Evolutionary conservation across 164 flowering plant species (phyloP), one percentile per base, ranked within the genome.

Genomic region (Magnolia officinalis): DNA sequence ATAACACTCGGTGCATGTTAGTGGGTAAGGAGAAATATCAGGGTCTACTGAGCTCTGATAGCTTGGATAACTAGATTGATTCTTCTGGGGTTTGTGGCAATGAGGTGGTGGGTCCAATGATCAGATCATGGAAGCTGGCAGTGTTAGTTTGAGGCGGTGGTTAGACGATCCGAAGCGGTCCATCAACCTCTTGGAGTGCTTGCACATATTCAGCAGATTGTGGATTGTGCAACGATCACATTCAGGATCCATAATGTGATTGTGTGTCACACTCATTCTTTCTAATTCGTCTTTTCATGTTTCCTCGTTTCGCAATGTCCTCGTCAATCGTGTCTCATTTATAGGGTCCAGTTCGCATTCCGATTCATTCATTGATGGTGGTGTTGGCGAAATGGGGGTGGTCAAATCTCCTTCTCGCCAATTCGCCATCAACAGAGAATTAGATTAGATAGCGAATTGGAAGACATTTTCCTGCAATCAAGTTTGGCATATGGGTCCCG

Each of bases 271-370:
- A n/a, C n/a, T n/a, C n/a, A n/a, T n/a, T n/a, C n/a, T n/a, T n/a
- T n/a, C n/a, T n/a, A n/a, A n/a, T n/a, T n/a, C n/a, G n/a, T n/a
- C n/a, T n/a, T n/a, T n/a, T n/a, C n/a, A n/a, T n/a, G n/a, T n/a
- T n/a, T n/a, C n/a, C n/a, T n/a, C n/a, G n/a, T n/a, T 96, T 96
- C 68, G 85, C 90, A 37, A 96, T 92, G 94, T 92, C 99, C 23
- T 89, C 95, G 16, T 90, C 83, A 96, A 90, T 76, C 96, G 83
- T 58, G 91, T 96, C 52, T 84, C 97, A 45, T 96, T 94, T 80
- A 90, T 96, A 20, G 97, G 92, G 80, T 94, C 98, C 14, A 94
- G 93, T 4, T 95, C 98, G n/a, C 93, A 94, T 82, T 92, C 97
- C 2, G 91, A 89, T 75, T 89, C 95, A 49, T 55, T 67, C 6